Base-by-base conservation (phyloP, 2,329 filamentous ascomycete genomes). In the Trichoderma sp. region DNA sequence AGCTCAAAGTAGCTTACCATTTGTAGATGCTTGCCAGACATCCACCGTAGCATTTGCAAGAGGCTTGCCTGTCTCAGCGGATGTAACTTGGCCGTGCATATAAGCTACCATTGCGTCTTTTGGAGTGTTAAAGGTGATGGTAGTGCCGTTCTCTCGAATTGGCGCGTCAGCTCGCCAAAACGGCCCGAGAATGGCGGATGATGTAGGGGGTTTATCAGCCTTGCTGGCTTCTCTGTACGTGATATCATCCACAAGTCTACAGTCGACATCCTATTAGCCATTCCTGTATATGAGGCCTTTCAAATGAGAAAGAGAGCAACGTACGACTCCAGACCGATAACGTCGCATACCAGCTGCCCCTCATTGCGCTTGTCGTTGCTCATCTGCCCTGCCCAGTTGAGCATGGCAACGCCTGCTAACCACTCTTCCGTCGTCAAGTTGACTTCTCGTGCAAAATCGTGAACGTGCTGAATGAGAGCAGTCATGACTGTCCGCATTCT, bases 91-190 rank as follows among this genome's bases (percentile, higher is more conserved):
- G 60, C 92, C 91, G 72, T 92, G 86, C 84, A 93, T 89, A 74
- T 84, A 87, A 3, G 85, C 84, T 32, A 89, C 80, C 71, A 91
- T 74, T 16, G 76, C 81, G 68, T 83, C 81, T 64, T 79, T 69
- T 6, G 86, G 85, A 71, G 82, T 83, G 71, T 84, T 77, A 68
- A 81, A 81, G 24, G 89, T 83, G 71, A 96, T 92, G 74, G 83
- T 89, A 56, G 84, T 86, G 60, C 91, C 93, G 75, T 91, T 91
- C n/a, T 87, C 80, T 58, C 90, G 86, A 69, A 86, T 81, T 5
- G 93, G 92, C 0, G 92, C 88, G 73, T 94, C 86, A 54, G 88
- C 85, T 6, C 92, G 86, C 87, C 92, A 96, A 81, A 97, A 97
- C 1, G 93, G 93, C 0, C 93, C 93, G 0, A 97, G 86, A 72